Evolutionary conservation across 495 filamentous ascomycete species (phyloP).

Genomic region (Astrothelium macrocarpum): DNA sequence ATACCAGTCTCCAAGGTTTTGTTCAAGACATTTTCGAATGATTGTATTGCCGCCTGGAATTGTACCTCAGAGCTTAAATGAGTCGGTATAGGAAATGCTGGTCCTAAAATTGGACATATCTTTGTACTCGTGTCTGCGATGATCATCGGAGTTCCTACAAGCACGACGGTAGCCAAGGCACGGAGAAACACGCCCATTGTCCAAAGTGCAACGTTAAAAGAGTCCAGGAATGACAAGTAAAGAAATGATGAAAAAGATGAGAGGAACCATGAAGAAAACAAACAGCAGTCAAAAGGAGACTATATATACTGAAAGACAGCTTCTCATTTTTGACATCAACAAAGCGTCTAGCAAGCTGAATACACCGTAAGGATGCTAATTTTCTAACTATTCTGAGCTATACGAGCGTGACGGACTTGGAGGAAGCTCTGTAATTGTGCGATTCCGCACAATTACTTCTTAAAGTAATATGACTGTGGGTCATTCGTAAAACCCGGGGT

Average conservation of each 20-base stretch:
- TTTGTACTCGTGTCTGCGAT: not conserved
- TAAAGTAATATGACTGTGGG: not conserved
- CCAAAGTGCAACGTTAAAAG: not conserved
- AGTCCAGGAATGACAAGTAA: not conserved
- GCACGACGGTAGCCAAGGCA: not conserved
- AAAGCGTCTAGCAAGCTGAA: not conserved
- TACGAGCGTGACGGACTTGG: not conserved
- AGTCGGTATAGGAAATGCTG: conserved; percentile 9
- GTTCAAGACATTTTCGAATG: conserved; percentile 8
- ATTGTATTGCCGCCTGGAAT: conserved; percentile 7
- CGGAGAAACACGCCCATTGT: not conserved
- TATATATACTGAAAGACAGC: not conserved
- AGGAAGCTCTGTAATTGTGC: not conserved
- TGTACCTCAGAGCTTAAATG: conserved; percentile 1
- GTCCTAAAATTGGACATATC: conserved; percentile 12
- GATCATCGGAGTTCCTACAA: not conserved
- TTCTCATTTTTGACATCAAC: not conserved
- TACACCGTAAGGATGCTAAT: not conserved
- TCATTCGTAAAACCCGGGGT: not conserved
- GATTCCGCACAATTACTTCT: not conserved
- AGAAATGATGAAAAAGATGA: not conserved
- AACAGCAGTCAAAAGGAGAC: not conserved
- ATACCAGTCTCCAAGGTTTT: conserved; percentile 6
- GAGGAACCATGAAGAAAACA: not conserved
- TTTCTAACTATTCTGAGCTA: not conserved